phyloP scores from a whole-genome alignment of 257 asterid species.

The Solanum neorickii region DNA sequence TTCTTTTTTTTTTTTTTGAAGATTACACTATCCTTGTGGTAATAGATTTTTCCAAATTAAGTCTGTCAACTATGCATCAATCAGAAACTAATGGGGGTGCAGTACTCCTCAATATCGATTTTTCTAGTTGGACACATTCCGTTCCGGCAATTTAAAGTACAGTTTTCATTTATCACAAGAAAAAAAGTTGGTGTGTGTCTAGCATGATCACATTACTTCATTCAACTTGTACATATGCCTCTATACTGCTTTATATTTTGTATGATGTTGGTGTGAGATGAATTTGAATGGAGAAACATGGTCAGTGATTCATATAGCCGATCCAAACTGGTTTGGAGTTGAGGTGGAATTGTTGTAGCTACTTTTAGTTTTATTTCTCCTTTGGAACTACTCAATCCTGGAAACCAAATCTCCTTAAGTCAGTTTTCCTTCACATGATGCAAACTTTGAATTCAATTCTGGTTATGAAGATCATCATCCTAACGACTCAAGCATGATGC shows the following conservation, averaged over 20 bases:
- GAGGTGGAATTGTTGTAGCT: neutral
- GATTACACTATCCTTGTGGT: neutral
- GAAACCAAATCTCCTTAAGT: neutral
- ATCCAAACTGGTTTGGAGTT: neutral
- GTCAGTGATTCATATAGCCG: neutral
- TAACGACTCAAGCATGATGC: neutral
- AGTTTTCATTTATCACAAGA: neutral
- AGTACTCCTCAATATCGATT: neutral
- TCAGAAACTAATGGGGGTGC: neutral
- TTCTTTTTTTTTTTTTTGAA: neutral
- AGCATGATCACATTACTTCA: neutral
- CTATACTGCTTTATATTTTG: neutral
- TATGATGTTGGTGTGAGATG: neutral
- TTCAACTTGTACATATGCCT: neutral
- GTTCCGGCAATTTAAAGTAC: neutral
- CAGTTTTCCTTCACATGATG: neutral
- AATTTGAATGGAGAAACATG: neutral
- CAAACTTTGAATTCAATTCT: neutral
- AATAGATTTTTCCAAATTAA: neutral
- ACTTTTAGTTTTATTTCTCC: neutral
- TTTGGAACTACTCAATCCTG: neutral
- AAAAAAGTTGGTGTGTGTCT: neutral
- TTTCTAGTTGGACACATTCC: neutral
- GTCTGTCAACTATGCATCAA: neutral
- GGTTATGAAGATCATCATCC: neutral